Percentiles rank a stretch among this genome's conserved stretches.
phyloP scores from a whole-genome alignment of 257 asterid species.

The Orobanche coerulescens region DNA sequence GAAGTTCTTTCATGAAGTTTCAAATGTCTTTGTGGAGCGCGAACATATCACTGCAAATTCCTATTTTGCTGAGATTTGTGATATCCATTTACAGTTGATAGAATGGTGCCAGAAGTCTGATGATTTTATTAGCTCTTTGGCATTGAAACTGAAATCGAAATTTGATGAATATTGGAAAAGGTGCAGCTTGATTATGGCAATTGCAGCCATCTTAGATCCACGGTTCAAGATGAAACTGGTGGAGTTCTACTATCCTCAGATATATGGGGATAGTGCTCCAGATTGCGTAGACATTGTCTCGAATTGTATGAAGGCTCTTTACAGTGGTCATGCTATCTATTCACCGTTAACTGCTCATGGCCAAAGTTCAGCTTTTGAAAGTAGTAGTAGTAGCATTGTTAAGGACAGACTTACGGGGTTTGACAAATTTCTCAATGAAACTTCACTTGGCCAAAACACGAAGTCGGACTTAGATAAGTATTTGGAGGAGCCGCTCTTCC shows the following conservation, averaged over 20 bases:
- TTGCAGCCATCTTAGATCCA: slow-evolving; percentile 90
- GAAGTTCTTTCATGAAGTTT: slow-evolving; percentile 72
- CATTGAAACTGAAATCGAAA: slow-evolving; percentile 65
- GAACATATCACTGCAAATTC: slow-evolving; percentile 66
- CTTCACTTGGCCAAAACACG: slow-evolving; percentile 45
- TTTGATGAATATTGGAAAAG: slow-evolving; percentile 96
- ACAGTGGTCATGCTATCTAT: slow-evolving; percentile 60
- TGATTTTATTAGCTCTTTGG: slow-evolving; percentile 71
- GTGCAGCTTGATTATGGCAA: slow-evolving; percentile 96
- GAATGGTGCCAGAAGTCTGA: slow-evolving; percentile 91
- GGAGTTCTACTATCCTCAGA: slow-evolving; percentile 77
- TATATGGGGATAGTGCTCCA: slow-evolving; percentile 58
- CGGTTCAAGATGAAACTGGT: slow-evolving; percentile 82
- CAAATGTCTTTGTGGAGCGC: slow-evolving; percentile 57
- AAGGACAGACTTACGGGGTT: slow-evolving; percentile 67
- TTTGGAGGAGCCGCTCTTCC: slow-evolving; percentile 81
- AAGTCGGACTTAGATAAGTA: slow-evolving; percentile 87
- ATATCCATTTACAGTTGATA: slow-evolving; percentile 75
- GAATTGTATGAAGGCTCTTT: slow-evolving; percentile 79
- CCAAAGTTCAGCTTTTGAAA: slow-evolving; percentile 39
- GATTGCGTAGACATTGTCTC: slow-evolving; percentile 69
- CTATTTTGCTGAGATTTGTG: slow-evolving; percentile 78
- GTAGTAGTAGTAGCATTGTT: slow-evolving; percentile 35
- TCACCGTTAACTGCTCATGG: slow-evolving; percentile 62
- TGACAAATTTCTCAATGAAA: slow-evolving; percentile 63